A percentile compares a stretch with the other conserved stretches of the same genome.
Evolutionary conservation across 495 filamentous ascomycete genomes (phyloP).

Genomic region (Penicillium chermesinum): DNA sequence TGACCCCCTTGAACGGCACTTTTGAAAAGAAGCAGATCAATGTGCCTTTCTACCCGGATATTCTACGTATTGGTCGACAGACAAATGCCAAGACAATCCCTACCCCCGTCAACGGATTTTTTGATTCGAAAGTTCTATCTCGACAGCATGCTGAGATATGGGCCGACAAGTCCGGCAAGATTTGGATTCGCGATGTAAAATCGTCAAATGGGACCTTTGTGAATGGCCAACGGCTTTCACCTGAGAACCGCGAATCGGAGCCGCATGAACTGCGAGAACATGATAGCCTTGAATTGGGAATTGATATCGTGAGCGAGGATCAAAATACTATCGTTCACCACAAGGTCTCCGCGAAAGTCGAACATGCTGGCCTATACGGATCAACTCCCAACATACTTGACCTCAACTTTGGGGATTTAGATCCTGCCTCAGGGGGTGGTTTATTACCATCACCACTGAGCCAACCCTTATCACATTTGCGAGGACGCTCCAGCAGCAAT

Average conservation of each 20-base stretch:
- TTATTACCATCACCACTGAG: constrained; percentile 60
- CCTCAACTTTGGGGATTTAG: constrained; percentile 83
- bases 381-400: constrained; percentile 68
- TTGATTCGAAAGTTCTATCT: constrained; percentile 96
- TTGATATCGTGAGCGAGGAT: constrained; percentile 97
- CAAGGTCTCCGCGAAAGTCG: constrained; percentile 93
- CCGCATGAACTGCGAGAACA: constrained; percentile 83
- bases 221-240: constrained; percentile 83
- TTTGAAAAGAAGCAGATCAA: constrained; percentile 96
- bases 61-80: constrained; percentile 87
- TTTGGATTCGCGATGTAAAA: constrained; percentile 96
- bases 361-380: constrained; percentile 78
- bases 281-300: constrained; percentile 88
- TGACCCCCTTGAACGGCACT: constrained; percentile 85
- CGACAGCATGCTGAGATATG: constrained; percentile 95
- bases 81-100: constrained; percentile 95
- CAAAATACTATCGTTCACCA: constrained; percentile 97
- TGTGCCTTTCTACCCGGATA: constrained; percentile 83
- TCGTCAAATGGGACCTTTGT: constrained; percentile 99
- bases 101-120: constrained; percentile 84
- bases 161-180: constrained; percentile 82
- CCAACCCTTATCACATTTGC: constrained; percentile 52
- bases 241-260: constrained; percentile 90
- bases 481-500: constrained; percentile 69
- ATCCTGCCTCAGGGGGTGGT: constrained; percentile 61